Evolutionary conservation across 208 protist genomes (phyloP).

Genomic region (Phytomonas serpens): DNA sequence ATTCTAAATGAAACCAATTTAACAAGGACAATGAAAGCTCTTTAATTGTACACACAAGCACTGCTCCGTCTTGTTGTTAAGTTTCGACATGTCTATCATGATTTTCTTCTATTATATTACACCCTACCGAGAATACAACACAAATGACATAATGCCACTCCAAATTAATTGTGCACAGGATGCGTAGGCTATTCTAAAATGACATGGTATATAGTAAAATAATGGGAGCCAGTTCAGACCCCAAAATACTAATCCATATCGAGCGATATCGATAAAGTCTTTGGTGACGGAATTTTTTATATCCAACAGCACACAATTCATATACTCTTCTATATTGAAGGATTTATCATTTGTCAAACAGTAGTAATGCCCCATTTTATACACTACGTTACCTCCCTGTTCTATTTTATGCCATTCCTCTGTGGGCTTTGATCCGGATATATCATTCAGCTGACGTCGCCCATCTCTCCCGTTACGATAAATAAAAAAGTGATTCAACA

Average conservation of each 20-base stretch:
- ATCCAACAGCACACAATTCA: conserved; percentile 32
- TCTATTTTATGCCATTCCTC: conserved; percentile 9
- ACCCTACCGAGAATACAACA: conserved; percentile 42
- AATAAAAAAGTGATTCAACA: conserved; percentile 71
- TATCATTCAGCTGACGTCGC: conserved; percentile 33
- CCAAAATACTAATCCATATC: conserved; percentile 66
- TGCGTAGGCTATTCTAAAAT: conserved; percentile 68
- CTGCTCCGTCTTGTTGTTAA: not conserved
- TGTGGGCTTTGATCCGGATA: conserved; percentile 12
- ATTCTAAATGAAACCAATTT: not conserved
- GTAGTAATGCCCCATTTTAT: conserved; percentile 52
- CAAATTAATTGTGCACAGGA: conserved; percentile 54
- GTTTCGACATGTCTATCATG: not conserved
- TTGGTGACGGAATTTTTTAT: conserved; percentile 34
- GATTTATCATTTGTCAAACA: conserved; percentile 37
- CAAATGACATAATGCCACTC: conserved; percentile 69
- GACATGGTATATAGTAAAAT: conserved; percentile 76
- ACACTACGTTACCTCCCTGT: conserved; percentile 20
- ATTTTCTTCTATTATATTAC: conserved; percentile 13
- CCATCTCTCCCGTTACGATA: conserved; percentile 61
- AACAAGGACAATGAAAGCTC: not conserved
- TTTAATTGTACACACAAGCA: not conserved
- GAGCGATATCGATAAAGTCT: conserved; percentile 64
- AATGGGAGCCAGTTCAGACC: conserved; percentile 67
- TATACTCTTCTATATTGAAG: conserved; percentile 54